phyloP scores from a whole-genome alignment of 805 yeast species.

The Tetrapisispora fleetii region DNA sequence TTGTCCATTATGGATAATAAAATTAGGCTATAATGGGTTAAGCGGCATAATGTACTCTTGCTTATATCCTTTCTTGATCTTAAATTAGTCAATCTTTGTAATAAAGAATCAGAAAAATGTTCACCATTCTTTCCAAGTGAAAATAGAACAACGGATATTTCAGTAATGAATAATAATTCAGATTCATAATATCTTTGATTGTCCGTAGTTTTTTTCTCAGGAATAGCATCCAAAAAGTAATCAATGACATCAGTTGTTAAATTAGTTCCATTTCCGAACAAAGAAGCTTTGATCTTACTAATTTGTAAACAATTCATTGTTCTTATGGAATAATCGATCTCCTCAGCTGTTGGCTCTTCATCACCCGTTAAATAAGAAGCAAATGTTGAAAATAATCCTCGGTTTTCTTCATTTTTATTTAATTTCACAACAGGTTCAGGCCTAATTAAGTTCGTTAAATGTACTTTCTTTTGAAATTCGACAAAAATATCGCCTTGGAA shows the following conservation, averaged over 20 bases:
- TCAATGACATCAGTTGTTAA: slow-evolving; percentile 23
- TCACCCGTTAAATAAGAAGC: slow-evolving; percentile 88
- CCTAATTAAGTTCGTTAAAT: slow-evolving; percentile 42
- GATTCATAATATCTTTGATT: slow-evolving; percentile 34
- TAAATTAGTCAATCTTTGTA: slow-evolving; percentile 7
- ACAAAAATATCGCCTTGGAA: slow-evolving; percentile 52
- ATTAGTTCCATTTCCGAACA: slow-evolving; percentile 37
- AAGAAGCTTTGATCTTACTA: slow-evolving; percentile 46
- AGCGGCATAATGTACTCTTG: slow-evolving; percentile 16
- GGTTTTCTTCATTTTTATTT: slow-evolving; percentile 50
- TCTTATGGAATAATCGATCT: slow-evolving; percentile 72
- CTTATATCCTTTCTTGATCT: slow-evolving; percentile 7
- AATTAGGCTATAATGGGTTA: slow-evolving; percentile 30
- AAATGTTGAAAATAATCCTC: slow-evolving; percentile 76
- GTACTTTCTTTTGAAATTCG: slow-evolving; percentile 49
- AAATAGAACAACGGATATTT: slow-evolving; percentile 27
- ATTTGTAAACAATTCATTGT: slow-evolving; percentile 75
- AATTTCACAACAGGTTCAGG: slow-evolving; percentile 59
- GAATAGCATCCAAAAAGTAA: slow-evolving; percentile 29
- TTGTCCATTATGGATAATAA: slow-evolving; percentile 15
- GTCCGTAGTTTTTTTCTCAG: slow-evolving; percentile 22
- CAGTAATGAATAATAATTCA: slow-evolving; percentile 39
- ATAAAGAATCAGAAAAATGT: slow-evolving; percentile 13
- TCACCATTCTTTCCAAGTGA: slow-evolving; percentile 24
- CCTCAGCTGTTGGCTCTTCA: slow-evolving; percentile 91